A percentile compares a stretch with the other conserved stretches of the same genome.
Evolutionary conservation across 1,139 yeast species (phyloP).

Genomic region (Hanseniaspora uvarum): DNA sequence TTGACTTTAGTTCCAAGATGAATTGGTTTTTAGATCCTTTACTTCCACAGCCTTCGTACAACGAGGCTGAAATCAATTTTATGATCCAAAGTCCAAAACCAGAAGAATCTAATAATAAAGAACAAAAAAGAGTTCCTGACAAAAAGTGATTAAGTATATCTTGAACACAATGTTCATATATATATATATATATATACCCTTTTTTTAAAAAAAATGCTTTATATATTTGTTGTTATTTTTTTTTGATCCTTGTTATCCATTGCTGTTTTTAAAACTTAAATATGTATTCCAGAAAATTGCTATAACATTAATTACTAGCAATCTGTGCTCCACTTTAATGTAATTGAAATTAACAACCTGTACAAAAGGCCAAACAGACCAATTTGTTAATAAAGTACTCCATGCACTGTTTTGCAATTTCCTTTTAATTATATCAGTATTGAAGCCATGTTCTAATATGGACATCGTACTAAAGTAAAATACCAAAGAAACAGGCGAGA

Average conservation of each 20-base stretch:
- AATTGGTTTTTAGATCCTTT: conserved; percentile 8
- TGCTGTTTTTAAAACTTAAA: conserved; percentile 44
- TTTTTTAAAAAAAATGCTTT: too few species aligned
- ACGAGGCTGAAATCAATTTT: conserved; percentile 5
- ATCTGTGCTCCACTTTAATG: conserved; percentile 59
- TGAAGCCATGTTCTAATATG: conserved; percentile 39
- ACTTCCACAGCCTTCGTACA: not conserved
- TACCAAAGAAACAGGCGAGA: conserved; percentile 70
- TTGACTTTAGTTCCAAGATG: conserved; percentile 15
- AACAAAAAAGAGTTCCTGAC: not conserved
- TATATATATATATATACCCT: too few species aligned
- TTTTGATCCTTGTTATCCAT: not conserved
- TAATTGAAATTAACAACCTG: conserved; percentile 62
- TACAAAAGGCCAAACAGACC: conserved; percentile 82
- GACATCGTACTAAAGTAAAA: conserved; percentile 61
- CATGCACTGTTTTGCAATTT: conserved; percentile 38
- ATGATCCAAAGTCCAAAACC: not conserved
- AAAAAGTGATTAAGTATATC: not conserved
- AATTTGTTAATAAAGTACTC: conserved; percentile 56
- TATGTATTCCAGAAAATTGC: conserved; percentile 82
- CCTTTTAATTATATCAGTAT: conserved; percentile 36
- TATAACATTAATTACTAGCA: conserved; percentile 58
- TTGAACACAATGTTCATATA: not conserved
- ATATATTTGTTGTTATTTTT: too few species aligned
- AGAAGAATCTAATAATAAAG: not conserved